Evolutionary conservation across 2,329 filamentous ascomycete genomes (phyloP).

Genomic region (Penicillium sp.): DNA sequence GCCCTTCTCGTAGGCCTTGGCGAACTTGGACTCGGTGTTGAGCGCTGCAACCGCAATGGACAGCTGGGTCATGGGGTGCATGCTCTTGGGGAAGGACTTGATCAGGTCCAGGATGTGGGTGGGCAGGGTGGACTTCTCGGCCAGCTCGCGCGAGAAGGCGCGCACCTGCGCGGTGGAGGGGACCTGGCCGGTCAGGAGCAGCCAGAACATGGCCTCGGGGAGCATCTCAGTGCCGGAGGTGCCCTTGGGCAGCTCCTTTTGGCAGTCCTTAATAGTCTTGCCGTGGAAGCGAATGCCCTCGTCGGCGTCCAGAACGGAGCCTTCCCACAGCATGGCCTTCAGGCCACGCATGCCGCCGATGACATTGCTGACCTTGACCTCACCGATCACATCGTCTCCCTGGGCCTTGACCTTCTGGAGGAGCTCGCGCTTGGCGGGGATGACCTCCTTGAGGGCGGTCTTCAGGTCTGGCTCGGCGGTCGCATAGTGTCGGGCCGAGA

Average conservation of each 20-base stretch:
- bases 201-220: constrained; percentile 99
- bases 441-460: constrained; percentile 75
- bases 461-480: constrained; percentile 86
- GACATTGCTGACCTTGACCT: constrained; percentile 91
- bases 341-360: constrained; percentile 97
- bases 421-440: constrained; percentile 90
- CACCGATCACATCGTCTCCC: constrained; percentile 78
- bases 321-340: constrained; percentile 99
- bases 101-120: constrained; percentile 84
- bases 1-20: constrained; percentile 87
- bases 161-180: constrained; percentile 82
- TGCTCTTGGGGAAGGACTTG: constrained; percentile 81
- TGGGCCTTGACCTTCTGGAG: constrained; percentile 91
- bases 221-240: constrained; percentile 91
- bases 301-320: constrained; percentile 92
- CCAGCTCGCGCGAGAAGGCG: constrained; percentile 79
- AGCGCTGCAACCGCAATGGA: constrained; percentile 93
- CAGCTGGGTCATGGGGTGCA: constrained; percentile 99
- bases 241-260: constrained; percentile 89
- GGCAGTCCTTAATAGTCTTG: constrained; percentile 97
- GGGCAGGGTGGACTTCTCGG: constrained; percentile 81
- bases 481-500: constrained; percentile 47
- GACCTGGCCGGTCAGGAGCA: constrained; percentile 89
- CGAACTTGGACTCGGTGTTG: constrained; percentile 92
- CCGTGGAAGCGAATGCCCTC: constrained; percentile 99